A percentile compares a stretch with the other conserved stretches of the same genome.
Evolutionary conservation across 176 grass and related monocot genomes (phyloP).

Genomic region (Oropetium thomaeum): DNA sequence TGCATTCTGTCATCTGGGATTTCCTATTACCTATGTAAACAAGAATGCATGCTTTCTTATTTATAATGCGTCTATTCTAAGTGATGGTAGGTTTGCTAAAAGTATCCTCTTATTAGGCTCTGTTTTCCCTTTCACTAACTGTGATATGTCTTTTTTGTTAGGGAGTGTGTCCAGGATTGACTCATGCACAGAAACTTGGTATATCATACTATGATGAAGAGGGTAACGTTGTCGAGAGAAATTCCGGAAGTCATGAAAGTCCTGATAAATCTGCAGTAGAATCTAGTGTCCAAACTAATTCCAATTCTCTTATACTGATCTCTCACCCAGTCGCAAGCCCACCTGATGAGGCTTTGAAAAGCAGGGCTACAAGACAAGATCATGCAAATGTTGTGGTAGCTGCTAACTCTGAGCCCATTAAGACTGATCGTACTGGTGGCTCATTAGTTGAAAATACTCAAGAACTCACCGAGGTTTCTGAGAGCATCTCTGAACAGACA

Average conservation of each 20-base stretch:
- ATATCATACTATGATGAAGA: slow-evolving; percentile 56
- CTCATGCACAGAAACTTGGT: slow-evolving; percentile 79
- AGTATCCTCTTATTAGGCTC: neutral
- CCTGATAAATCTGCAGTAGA: slow-evolving; percentile 33
- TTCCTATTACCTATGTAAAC: neutral
- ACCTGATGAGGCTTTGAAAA: neutral
- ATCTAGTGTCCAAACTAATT: slow-evolving; percentile 38
- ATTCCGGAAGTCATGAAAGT: slow-evolving; percentile 30
- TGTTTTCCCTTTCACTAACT: neutral
- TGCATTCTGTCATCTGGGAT: slow-evolving; percentile 9
- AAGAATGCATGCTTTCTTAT: neutral
- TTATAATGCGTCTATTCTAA: neutral
- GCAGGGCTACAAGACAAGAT: neutral
- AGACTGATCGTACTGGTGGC: neutral
- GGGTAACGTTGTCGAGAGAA: slow-evolving; percentile 34
- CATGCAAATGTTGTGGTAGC: slow-evolving; percentile 3
- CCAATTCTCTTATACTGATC: slow-evolving; percentile 43
- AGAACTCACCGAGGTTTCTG: neutral
- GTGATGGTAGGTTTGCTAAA: slow-evolving; percentile 3
- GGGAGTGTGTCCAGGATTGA: slow-evolving; percentile 80
- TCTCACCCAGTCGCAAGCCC: slow-evolving; percentile 24
- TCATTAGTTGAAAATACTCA: neutral
- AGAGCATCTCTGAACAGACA: slow-evolving; percentile 26
- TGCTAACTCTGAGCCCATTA: slow-evolving; percentile 28
- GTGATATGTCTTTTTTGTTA: slow-evolving; percentile 33